phyloP scores from a whole-genome alignment of 208 protist genomes.

The Strigomonas oncopelti region DNA sequence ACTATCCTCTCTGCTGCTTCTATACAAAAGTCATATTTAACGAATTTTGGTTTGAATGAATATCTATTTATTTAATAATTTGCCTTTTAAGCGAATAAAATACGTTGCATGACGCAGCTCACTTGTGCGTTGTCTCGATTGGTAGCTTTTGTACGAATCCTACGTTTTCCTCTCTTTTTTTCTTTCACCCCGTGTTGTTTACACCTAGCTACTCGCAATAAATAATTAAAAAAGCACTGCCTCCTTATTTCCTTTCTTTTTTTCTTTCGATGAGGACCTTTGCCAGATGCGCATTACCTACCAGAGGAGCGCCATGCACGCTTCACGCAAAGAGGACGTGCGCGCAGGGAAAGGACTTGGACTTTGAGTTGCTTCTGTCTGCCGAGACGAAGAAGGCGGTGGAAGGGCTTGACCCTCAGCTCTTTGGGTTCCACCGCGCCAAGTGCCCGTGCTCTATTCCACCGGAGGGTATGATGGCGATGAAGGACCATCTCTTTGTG shows the following conservation, averaged over 20 bases:
- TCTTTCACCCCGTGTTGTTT: no score
- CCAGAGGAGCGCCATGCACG: background rate
- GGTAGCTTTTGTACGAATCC: no score
- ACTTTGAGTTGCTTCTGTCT: background rate
- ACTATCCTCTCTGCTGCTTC: background rate
- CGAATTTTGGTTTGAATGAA: no score
- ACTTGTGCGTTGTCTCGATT: no score
- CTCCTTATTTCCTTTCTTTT: background rate
- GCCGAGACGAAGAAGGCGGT: background rate
- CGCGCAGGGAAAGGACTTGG: background rate
- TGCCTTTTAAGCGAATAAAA: no score
- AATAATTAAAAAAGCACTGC: no score
- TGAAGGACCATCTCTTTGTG: conserved; percentile 16
- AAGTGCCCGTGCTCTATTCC: conserved; percentile 15
- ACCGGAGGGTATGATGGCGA: conserved; percentile 5
- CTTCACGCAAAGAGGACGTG: background rate
- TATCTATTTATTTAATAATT: no score
- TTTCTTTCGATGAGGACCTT: background rate
- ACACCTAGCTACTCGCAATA: no score
- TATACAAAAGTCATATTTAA: no score
- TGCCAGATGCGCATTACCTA: conserved; percentile 1
- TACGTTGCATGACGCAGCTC: no score
- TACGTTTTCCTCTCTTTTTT: background rate
- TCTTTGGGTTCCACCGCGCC: conserved; percentile 12
- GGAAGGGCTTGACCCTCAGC: conserved; percentile 9